Conservation (phyloP, 1,284 basidiomycete species). For the Crepidotus sp. region DNA sequence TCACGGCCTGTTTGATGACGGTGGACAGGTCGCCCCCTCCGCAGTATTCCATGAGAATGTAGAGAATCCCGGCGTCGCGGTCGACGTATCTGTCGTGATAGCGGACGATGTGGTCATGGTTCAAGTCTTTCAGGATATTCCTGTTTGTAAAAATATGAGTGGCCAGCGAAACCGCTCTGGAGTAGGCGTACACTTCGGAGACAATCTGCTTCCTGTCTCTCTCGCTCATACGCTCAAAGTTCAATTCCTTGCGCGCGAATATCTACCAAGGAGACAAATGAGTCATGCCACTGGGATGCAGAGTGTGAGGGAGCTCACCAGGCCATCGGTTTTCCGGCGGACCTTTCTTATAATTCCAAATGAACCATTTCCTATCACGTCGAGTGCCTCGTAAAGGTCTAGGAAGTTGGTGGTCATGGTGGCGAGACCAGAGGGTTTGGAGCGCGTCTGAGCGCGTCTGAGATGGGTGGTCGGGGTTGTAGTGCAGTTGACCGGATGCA, state of each 20-base stretch:
- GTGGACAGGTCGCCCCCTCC: conserved; percentile 88
- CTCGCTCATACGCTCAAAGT: conserved; percentile 92
- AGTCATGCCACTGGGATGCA: conserved; percentile 3
- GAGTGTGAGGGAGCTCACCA: conserved; percentile 42
- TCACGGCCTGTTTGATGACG: conserved; percentile 72
- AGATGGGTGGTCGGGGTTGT: too few relatives aligned
- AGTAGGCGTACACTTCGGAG: conserved; percentile 81
- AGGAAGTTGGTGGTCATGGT: conserved; percentile 34
- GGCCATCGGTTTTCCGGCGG: conserved; percentile 73
- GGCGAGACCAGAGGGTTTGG: conserved; percentile 1
- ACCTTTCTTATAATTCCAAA: conserved; percentile 97
- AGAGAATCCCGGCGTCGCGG: conserved; percentile 81
- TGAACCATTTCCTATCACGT: conserved; percentile 93
- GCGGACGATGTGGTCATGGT: conserved; percentile 92
- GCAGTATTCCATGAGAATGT: conserved; percentile 97
- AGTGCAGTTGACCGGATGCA: too few relatives aligned
- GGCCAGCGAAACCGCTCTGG: background rate
- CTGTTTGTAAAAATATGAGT: conserved; percentile 33
- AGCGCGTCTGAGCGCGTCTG: too few relatives aligned
- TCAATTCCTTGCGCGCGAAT: conserved; percentile 90
- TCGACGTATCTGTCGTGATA: conserved; percentile 91
- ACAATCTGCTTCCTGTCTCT: conserved; percentile 91
- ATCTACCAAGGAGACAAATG: conserved; percentile 36
- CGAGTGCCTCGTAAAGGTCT: conserved; percentile 78
- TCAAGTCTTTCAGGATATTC: conserved; percentile 91